Percentiles rank a stretch among this genome's conserved stretches.
Conservation (phyloP, 257 asterid species). For the Fraxinus anomala region DNA sequence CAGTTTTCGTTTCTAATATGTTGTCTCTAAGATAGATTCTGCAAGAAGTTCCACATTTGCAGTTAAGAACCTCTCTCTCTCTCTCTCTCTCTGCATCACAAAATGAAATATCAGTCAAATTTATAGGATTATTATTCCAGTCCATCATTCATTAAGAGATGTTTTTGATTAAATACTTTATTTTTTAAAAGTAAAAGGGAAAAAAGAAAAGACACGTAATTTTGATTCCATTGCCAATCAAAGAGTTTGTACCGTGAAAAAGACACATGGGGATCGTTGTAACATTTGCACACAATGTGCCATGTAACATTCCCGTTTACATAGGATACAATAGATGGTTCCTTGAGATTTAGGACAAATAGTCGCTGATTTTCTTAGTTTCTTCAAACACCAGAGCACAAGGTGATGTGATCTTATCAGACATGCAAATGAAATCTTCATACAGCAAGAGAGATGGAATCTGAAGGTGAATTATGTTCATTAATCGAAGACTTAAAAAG, state of each 20-base stretch:
- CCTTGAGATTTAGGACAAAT: constrained; percentile 24
- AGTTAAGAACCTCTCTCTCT: constrained; percentile 29
- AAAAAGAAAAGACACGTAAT: background rate
- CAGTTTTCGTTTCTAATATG: constrained; percentile 32
- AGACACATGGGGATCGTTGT: constrained; percentile 39
- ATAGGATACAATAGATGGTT: constrained; percentile 33
- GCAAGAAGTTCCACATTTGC: constrained; percentile 31
- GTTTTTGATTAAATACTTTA: too few species aligned
- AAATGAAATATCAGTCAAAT: background rate
- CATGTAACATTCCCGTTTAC: constrained; percentile 45
- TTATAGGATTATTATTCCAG: background rate
- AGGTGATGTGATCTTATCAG: constrained; percentile 37
- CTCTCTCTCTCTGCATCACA: constrained; percentile 33
- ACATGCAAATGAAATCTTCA: constrained; percentile 36
- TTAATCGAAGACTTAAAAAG: constrained; percentile 17
- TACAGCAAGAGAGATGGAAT: constrained; percentile 7
- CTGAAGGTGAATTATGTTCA: background rate
- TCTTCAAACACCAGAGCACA: constrained; percentile 36
- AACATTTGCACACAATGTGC: constrained; percentile 37
- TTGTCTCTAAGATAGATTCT: constrained; percentile 29
- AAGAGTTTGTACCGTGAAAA: constrained; percentile 41
- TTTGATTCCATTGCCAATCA: background rate
- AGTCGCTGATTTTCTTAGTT: constrained; percentile 14
- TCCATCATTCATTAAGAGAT: too few species aligned
- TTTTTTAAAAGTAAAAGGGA: background rate